Evolutionary conservation across 495 filamentous ascomycete species (phyloP), one percentile per base, ranked within the genome.

Genomic region (Amphirosellinia nigrospora): DNA sequence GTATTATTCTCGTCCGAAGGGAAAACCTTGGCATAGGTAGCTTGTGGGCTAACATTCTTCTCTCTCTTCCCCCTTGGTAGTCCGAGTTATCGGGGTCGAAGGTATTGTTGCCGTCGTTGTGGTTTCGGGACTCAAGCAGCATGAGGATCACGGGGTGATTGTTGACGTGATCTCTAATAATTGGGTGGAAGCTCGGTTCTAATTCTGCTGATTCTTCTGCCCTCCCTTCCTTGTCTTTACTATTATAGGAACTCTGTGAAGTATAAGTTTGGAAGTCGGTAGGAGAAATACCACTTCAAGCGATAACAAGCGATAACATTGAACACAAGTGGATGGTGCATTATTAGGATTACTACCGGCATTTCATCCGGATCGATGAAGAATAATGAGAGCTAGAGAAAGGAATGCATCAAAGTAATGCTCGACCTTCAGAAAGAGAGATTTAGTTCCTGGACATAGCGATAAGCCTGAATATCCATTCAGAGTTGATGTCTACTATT

Each of bases 91-190:
- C 39, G 89, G 89, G 0, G 89, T 94, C 19, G 91, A 93, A 77
- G 91, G 90, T 0, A 72, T 93, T 26, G 88, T 93, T 46, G 92
- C 86, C 1, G 89, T 92, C 4, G 86, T 93, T 52, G 89, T 93
- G 23, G 91, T 94, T 13, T 91, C 88, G 77, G 92, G 92, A 61
- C 79, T 94, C 80, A 89, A 88, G 82, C 90, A 93, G 80, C 86
- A 92, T 77, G 87, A 93, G 78, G 91, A 94, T 79, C 92, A 95
- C 82, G 86, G 86, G 46, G 87, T 93, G 53, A 87, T 93, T 70
- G 86, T 91, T 2, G 88, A 92, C 77, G 87, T 86, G 9, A 79
- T 94, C 48, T 79, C 80, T 72, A 85, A 87, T 74, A 30, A 73
- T 52, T 52, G 48, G 48, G 48, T 26, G 28, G 26, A 52, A 50